Evolutionary conservation across 108 stramenopile species (phyloP).

Genomic region (Nannochloropsis gaditana): DNA sequence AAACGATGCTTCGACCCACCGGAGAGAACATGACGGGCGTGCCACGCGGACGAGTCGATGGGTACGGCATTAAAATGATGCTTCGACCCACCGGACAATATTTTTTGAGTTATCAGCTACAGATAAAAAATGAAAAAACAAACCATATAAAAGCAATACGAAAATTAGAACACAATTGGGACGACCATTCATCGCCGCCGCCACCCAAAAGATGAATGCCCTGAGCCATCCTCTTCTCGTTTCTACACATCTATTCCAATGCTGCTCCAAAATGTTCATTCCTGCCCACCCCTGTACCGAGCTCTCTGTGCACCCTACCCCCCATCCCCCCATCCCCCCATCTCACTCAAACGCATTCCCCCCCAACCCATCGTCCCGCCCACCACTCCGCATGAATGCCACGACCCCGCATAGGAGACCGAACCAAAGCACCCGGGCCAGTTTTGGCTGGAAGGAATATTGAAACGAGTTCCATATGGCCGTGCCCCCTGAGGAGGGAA

Average conservation of each 20-base stretch:
- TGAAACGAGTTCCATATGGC: slow-evolving; percentile 5
- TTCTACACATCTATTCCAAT: not conserved
- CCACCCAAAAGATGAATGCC: not conserved
- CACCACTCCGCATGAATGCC: not conserved
- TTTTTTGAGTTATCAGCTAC: too few relatives aligned
- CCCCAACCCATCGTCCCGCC: not conserved
- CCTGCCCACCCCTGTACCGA: not conserved
- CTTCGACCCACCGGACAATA: too few relatives aligned
- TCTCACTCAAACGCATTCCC: not conserved
- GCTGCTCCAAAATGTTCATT: not conserved
- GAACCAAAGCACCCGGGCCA: not conserved
- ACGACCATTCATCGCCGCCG: not conserved
- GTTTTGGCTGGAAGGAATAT: not conserved
- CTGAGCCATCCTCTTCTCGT: not conserved
- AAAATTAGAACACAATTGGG: not conserved
- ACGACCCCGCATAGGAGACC: not conserved
- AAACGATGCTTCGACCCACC: too few relatives aligned
- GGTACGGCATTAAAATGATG: too few relatives aligned
- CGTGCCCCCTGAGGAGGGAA: not conserved
- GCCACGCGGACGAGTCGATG: too few relatives aligned
- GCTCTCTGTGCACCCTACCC: too few relatives aligned
- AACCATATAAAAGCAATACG: too few relatives aligned
- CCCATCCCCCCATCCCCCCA: too few relatives aligned
- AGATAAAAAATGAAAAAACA: too few relatives aligned
- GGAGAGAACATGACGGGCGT: too few relatives aligned